A percentile compares a stretch with the other conserved stretches of the same genome.
These are phyloP conservation scores for Calonectria hawksworthii DNA, from an alignment of 2,329 filamentous ascomycete species.

Conservation along the genomic window DNA sequence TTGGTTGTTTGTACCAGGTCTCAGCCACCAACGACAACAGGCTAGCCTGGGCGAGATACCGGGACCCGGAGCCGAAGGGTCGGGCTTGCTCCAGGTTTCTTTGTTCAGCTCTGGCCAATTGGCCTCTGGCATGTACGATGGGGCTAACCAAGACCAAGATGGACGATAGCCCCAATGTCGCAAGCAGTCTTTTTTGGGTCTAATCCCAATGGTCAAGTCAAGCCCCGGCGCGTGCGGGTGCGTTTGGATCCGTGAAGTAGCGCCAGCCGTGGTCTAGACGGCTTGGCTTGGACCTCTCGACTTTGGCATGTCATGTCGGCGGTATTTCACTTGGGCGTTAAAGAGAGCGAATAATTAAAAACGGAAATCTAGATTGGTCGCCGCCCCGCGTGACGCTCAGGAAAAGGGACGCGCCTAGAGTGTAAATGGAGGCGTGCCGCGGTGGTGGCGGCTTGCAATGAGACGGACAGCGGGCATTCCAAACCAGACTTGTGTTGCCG, in stretches of 20 bases:
- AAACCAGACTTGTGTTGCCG: conserved; percentile 6
- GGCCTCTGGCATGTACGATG: background rate
- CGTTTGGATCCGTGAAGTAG: background rate
- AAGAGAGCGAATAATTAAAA: background rate
- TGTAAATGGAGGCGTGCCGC: background rate
- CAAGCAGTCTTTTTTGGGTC: background rate
- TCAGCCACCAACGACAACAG: conserved; percentile 8
- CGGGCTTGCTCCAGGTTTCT: conserved; percentile 4
- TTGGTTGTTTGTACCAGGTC: background rate
- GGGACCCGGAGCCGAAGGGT: conserved; percentile 20
- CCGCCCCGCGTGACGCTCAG: background rate
- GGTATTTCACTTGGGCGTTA: background rate
- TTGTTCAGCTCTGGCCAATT: background rate
- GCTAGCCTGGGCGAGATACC: background rate
- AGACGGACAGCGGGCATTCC: conserved; percentile 5
- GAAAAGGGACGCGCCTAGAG: background rate
- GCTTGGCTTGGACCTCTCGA: background rate
- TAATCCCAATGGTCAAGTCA: background rate
- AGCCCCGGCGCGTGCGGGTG: background rate
- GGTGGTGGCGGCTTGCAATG: background rate
- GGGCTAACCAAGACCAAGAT: background rate
- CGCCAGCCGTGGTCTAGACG: background rate
- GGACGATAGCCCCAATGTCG: background rate
- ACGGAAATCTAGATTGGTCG: background rate
- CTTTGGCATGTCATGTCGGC: conserved; percentile 7